A percentile compares a stretch with the other conserved stretches of the same genome.
These are phyloP conservation scores for Lachnellula suecica DNA, from an alignment of 2,329 filamentous ascomycete species.

Conservation along the genomic window DNA sequence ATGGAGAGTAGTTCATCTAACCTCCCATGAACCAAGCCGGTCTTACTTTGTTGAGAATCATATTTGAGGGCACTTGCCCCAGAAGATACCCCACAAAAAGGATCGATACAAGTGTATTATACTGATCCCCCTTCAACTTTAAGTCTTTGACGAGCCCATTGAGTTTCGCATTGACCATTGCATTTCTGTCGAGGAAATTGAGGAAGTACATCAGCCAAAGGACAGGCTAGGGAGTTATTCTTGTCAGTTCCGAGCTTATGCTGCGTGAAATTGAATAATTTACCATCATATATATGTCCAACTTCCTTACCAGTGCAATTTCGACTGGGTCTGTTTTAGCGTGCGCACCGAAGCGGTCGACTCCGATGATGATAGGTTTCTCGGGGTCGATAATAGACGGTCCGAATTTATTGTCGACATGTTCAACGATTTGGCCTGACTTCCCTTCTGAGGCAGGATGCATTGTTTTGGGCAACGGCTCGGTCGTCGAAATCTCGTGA, in stretches of 20 bases:
- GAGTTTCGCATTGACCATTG: conserved; percentile 15
- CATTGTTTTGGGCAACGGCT: no score
- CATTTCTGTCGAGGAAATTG: conserved; percentile 35
- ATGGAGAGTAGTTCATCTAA: conserved; percentile 22
- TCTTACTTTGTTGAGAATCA: conserved; percentile 35
- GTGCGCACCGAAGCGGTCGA: conserved; percentile 1
- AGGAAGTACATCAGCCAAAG: conserved; percentile 30
- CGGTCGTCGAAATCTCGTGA: no score
- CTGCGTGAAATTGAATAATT: neutral
- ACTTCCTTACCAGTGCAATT: conserved; percentile 4
- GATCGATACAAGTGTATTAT: conserved; percentile 29
- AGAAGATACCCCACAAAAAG: conserved; percentile 30
- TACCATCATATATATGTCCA: conserved; percentile 5
- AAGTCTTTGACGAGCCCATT: conserved; percentile 17
- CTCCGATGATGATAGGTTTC: neutral
- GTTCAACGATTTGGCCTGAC: neutral
- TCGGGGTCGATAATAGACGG: neutral
- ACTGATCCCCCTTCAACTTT: conserved; percentile 35
- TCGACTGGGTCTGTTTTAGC: conserved; percentile 3
- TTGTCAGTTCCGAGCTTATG: neutral
- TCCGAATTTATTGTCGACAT: conserved; percentile 1
- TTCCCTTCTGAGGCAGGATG: neutral
- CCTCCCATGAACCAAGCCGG: conserved; percentile 43
- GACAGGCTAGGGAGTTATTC: conserved; percentile 20
- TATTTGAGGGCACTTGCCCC: conserved; percentile 37